phyloP scores from a whole-genome alignment of 1,284 basidiomycete species.

The Boletellus deceptivus region DNA sequence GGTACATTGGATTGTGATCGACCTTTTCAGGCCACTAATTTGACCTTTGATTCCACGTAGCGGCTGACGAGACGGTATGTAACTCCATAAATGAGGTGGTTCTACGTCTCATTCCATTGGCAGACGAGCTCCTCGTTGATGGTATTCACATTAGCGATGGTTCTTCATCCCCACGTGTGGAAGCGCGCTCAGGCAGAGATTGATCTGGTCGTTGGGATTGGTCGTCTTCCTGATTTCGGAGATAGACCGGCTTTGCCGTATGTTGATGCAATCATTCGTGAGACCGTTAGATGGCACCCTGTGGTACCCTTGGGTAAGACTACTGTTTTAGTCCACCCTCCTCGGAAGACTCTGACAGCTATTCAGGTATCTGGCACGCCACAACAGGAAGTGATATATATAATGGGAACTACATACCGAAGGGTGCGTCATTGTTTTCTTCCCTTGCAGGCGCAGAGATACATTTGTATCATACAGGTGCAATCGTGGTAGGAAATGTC shows the following conservation, averaged over 20 bases:
- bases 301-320: conserved; percentile 15
- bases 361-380: conserved; percentile 18
- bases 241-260: conserved; percentile 40
- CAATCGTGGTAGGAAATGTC: conserved; percentile 18
- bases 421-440: conserved; percentile 5
- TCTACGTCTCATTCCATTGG: background rate
- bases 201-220: conserved; percentile 34
- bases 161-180: conserved; percentile 32
- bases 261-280: conserved; percentile 38
- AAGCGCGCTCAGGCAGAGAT: conserved; percentile 39
- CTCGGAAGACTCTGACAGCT: background rate
- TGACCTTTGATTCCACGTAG: background rate
- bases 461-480: background rate
- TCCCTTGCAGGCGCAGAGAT: too few species aligned
- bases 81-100: background rate
- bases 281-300: conserved; percentile 30
- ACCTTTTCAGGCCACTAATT: background rate
- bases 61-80: conserved; percentile 15
- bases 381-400: conserved; percentile 16
- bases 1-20: conserved; percentile 2
- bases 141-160: conserved; percentile 36
- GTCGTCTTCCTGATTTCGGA: conserved; percentile 37
- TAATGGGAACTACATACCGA: conserved; percentile 18
- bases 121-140: conserved; percentile 12
- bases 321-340: too few species aligned